Evolutionary conservation across 371 early-diverging fungal genomes (phyloP), one percentile per base, ranked within the genome.

Genomic region (Batkoa obscura): DNA sequence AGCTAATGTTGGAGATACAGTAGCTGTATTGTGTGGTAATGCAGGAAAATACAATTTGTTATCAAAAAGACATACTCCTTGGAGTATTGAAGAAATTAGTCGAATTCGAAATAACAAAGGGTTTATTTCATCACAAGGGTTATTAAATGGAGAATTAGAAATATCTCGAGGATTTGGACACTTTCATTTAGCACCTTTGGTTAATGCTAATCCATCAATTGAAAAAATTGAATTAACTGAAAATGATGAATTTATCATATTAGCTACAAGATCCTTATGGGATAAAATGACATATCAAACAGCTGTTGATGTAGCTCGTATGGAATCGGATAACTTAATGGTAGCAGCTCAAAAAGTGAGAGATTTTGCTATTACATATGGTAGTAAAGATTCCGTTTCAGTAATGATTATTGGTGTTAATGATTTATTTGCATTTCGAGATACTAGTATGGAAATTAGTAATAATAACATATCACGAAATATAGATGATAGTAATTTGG

Each of bases 1-100:
- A 12, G 90, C 90, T 13, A 90, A 90, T 63, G 84, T 82, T n/a
- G 92, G 94, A 15, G 90, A 94, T 66, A 78, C 84, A 0, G 67
- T 86, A 34, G 90, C 87, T 0, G 87, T 92, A 4, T 65, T 91
- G 10, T 84, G 84, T 9, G 70, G 85, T 43, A 80, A 82, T 47
- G 86, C 72, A 34, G 81, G 89, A 6, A 74, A 67, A 13, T 84
- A 83, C 0, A 62, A 75, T 23, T 75, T 84, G 30, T 72, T 91
- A 42, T 81, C 92, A 0, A 75, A 75, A 52, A 81, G 82, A 38
- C 87, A 88, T 57, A 81, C 75, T 37, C 80, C 84, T 30, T 71
- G 78, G 56, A 73, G 77, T 50, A 74, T 76, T 1, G 72, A 72
- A 32, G 91, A 90, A 59, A 74, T 84, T 2, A 71, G 72, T n/a